Evolutionary conservation across 192 early-diverging fungal species (phyloP), one percentile per base, ranked within the genome.

Genomic region (Martensiomyces pterosporus): DNA sequence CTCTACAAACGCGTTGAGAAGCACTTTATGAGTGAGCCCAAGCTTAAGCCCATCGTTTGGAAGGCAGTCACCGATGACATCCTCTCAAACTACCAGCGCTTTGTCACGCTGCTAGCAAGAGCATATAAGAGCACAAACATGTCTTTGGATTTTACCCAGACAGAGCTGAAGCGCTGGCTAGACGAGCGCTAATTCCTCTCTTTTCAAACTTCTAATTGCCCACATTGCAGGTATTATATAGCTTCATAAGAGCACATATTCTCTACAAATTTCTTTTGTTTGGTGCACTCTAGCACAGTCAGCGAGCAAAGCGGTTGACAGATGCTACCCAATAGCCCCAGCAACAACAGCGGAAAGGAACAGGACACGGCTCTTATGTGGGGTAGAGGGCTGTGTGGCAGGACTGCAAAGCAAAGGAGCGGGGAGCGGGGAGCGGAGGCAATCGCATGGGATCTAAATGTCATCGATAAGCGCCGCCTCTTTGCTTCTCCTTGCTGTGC

Each of bases 1-100:
- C 64, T 96, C 15, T 92, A 93, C 55, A 91, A 90, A 43, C 83
- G 89, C 23, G 91, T 99, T 2, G 93, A 94, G 35, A 96, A 96
- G 64, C 93, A 97, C 61, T 97, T 89, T 60, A 78, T 85, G 3
- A 89, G 92, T 15, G 87, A 88, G 56, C 86, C 81, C 15, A 81
- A 85, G 0, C 58, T 99, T 25, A 52, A 91, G 10, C 89, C 90
- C 45, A 85, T 94, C 9, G 85, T 96, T 0, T 97, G 96, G 93
- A 72, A 88, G 39, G 82, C 82, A 6, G 92, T 98, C 29, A 87
- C 91, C 39, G 86, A 93, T 47, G 92, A 94, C 18, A 80, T 90
- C 37, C 80, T 89, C 21, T 75, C 79, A 18, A 85, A 86, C 56
- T 79, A 91, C 39, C 80, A 88, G 47, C 78, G 84, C 19, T 90